Evolutionary conservation across 768 basidiomycete genomes (phyloP).

Genomic region (Mrakia blollopis): DNA sequence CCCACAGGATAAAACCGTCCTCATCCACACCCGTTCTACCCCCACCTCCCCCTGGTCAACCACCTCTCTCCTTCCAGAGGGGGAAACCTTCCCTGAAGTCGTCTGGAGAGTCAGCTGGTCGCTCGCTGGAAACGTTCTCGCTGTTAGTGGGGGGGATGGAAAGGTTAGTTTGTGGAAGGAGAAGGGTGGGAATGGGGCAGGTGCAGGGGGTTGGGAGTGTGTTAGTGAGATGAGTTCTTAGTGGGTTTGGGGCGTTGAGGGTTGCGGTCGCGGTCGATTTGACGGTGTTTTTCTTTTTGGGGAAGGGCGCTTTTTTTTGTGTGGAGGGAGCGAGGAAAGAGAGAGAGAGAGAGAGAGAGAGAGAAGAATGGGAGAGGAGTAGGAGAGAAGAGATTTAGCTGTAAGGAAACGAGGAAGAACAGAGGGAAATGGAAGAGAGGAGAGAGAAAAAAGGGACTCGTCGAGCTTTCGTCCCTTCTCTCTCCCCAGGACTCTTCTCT

Average conservation of each 20-base stretch:
- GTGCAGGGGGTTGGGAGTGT: slow-evolving; percentile 89
- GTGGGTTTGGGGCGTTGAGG: not conserved
- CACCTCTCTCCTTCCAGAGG: slow-evolving; percentile 44
- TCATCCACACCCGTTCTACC: slow-evolving; percentile 42
- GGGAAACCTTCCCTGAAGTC: slow-evolving; percentile 72
- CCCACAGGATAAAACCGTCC: slow-evolving; percentile 43
- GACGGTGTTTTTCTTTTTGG: not conserved
- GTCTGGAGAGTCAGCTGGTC: slow-evolving; percentile 99
- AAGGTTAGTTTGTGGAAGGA: slow-evolving; percentile 99
- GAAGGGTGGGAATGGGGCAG: slow-evolving; percentile 69
- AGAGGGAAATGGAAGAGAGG: too few relatives aligned
- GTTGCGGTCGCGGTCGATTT: too few relatives aligned
- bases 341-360: not conserved
- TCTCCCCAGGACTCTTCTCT: too few relatives aligned
- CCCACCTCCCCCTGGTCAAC: slow-evolving; percentile 43
- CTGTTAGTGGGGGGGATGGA: slow-evolving; percentile 94
- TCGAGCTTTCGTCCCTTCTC: too few relatives aligned
- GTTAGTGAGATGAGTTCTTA: slow-evolving; percentile 80
- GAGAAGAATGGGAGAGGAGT: too few relatives aligned
- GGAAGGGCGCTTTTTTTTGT: not conserved
- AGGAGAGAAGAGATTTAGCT: too few relatives aligned
- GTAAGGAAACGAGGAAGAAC: too few relatives aligned
- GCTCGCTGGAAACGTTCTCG: slow-evolving; percentile 88
- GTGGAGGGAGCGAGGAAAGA: not conserved
- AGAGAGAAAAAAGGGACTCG: too few relatives aligned